phyloP scores from a whole-genome alignment of 345 rosid genomes.

The Euphorbia lathyris region DNA sequence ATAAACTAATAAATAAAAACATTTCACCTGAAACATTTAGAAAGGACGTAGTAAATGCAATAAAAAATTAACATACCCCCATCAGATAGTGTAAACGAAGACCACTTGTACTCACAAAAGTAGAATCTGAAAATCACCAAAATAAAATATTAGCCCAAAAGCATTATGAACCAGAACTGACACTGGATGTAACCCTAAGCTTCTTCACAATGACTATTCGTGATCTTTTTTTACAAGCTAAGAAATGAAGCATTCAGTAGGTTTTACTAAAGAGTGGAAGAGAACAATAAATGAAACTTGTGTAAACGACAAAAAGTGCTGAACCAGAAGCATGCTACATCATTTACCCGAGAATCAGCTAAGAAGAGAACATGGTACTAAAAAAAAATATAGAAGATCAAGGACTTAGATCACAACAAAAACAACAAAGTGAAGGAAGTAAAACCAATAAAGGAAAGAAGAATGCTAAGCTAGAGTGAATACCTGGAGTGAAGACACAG shows the following conservation, averaged over 20 bases:
- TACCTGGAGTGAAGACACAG: slow-evolving; percentile 14
- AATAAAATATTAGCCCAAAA: no score
- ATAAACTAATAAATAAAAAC: background rate
- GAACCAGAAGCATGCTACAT: background rate
- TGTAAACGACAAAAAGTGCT: background rate
- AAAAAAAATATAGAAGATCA: background rate
- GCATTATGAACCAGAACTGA: background rate
- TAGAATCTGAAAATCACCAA: no score
- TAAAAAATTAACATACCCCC: slow-evolving; percentile 7
- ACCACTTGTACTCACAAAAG: background rate
- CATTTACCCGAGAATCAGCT: background rate
- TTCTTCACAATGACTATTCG: background rate
- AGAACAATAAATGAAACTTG: background rate
- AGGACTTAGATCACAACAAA: background rate
- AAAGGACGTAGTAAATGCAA: background rate
- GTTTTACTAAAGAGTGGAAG: background rate
- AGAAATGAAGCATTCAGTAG: background rate
- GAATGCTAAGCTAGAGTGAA: background rate
- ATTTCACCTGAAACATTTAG: background rate
- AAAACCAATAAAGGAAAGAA: slow-evolving; percentile 1
- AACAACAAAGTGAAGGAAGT: background rate
- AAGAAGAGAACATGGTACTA: background rate
- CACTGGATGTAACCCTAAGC: background rate
- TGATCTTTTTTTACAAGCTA: background rate
- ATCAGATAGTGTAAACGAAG: background rate